These are phyloP conservation scores for Ophiostoma pallidulum DNA, from an alignment of 2,329 filamentous ascomycete genomes.

Conservation along the genomic window DNA sequence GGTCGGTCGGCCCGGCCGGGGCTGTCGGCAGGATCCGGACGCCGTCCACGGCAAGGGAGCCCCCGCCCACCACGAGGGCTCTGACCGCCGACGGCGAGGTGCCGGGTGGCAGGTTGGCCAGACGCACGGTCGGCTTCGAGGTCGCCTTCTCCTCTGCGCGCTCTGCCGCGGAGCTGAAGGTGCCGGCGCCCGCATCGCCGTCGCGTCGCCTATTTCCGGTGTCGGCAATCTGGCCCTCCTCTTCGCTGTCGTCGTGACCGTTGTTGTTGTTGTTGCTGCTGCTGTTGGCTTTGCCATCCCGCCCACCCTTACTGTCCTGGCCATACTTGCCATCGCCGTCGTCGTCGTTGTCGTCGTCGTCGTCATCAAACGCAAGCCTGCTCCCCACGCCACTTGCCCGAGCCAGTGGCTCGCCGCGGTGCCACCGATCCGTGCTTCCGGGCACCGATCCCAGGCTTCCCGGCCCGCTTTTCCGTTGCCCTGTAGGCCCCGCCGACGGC, in stretches of 20 bases:
- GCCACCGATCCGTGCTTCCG: neutral
- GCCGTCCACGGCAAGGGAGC: conserved; percentile 55
- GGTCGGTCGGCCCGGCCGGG: conserved; percentile 46
- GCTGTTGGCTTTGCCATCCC: too few relatives aligned
- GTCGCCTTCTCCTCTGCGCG: conserved; percentile 49
- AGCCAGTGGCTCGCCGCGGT: neutral
- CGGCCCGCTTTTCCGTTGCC: conserved; percentile 45
- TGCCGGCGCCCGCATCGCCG: neutral
- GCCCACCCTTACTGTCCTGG: too few relatives aligned
- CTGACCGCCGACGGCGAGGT: conserved; percentile 52
- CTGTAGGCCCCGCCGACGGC: conserved; percentile 37
- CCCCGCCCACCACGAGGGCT: conserved; percentile 39
- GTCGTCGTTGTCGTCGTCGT: conserved; percentile 51
- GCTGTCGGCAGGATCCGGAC: conserved; percentile 58
- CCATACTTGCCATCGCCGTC: conserved; percentile 48
- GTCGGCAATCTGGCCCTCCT: neutral
- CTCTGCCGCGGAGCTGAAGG: conserved; percentile 28
- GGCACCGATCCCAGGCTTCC: conserved; percentile 50
- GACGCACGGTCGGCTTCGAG: conserved; percentile 52
- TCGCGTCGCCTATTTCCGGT: neutral
- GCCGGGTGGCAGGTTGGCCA: conserved; percentile 51
- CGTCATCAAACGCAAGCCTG: conserved; percentile 32
- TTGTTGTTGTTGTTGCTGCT: conserved; percentile 46
- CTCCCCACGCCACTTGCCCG: conserved; percentile 19
- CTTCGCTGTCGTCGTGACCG: neutral